These are phyloP conservation scores for Beauveria caledonica DNA, from an alignment of 2,329 filamentous ascomycete species.

Conservation along the genomic window DNA sequence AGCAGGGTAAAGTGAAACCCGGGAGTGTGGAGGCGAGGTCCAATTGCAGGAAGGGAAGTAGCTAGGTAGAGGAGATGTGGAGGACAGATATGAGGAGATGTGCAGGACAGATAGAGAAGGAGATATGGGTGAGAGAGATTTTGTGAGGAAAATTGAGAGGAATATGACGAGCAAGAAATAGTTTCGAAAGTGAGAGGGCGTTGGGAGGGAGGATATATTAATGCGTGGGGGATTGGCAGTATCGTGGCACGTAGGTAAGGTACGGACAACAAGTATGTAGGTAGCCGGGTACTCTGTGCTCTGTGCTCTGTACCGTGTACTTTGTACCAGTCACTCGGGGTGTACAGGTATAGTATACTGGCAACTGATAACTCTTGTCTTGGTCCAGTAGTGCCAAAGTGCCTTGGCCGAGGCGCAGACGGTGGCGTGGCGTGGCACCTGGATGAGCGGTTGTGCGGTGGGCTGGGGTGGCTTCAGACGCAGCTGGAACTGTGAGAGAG, in stretches of 20 bases:
- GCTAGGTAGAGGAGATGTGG: not conserved
- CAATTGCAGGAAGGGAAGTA: not conserved
- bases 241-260: not conserved
- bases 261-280: too few species aligned
- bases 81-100: not conserved
- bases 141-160: not conserved
- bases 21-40: not conserved
- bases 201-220: not conserved
- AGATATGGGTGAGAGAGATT: too few species aligned
- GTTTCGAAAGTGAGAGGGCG: not conserved
- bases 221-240: not conserved
- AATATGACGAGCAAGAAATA: not conserved
- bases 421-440: not conserved
- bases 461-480: not conserved
- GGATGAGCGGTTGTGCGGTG: not conserved
- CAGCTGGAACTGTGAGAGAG: not conserved
- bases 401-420: not conserved
- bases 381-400: too few species aligned
- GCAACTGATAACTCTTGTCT: too few species aligned
- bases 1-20: not conserved
- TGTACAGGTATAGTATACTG: too few species aligned
- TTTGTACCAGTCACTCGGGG: too few species aligned
- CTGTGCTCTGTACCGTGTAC: too few species aligned
- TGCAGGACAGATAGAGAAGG: not conserved
- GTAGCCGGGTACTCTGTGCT: too few species aligned